Conservation (phyloP, 805 yeast genomes). For the Sugiyamaella americana region DNA sequence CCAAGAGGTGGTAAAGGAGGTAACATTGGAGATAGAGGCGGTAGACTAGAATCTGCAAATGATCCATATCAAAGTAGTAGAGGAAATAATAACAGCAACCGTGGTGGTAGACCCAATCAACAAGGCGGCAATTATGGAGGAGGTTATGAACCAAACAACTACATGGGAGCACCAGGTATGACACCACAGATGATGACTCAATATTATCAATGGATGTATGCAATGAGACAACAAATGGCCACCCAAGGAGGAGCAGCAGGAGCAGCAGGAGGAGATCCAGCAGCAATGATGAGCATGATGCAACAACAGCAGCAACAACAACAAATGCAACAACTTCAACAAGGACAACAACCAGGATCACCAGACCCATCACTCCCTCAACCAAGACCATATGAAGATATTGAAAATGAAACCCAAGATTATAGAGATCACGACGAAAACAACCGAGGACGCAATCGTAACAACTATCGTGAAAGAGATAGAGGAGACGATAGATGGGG, state of each 20-base stretch:
- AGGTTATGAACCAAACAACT: constrained; percentile 7
- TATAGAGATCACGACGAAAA: constrained; percentile 11
- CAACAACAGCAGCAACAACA: constrained; percentile 16
- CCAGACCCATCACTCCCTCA: not conserved
- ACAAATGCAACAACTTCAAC: constrained; percentile 9
- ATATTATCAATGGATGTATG: constrained; percentile 37
- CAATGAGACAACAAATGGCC: constrained; percentile 35
- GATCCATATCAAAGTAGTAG: not conserved
- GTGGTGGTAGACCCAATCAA: constrained; percentile 1
- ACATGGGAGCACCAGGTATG: constrained; percentile 33
- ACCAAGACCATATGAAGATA: constrained; percentile 7
- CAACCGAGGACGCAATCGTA: not conserved
- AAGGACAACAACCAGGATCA: not conserved
- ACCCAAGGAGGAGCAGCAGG: constrained; percentile 19
- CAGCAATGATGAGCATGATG: constrained; percentile 20
- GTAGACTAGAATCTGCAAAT: constrained; percentile 14
- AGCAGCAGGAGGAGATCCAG: constrained; percentile 6
- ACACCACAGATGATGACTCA: constrained; percentile 39
- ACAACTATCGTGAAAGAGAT: constrained; percentile 8
- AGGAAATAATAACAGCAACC: constrained; percentile 14
- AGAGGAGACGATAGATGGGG: constrained; percentile 10
- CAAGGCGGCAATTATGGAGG: not conserved
- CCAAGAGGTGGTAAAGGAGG: constrained; percentile 25
- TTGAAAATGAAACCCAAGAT: constrained; percentile 5
- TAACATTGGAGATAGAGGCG: constrained; percentile 14